A percentile compares a stretch with the other conserved stretches of the same genome.
Conservation (phyloP, 2,329 filamentous ascomycete genomes). For the Zymoseptoria ardabiliae region DNA sequence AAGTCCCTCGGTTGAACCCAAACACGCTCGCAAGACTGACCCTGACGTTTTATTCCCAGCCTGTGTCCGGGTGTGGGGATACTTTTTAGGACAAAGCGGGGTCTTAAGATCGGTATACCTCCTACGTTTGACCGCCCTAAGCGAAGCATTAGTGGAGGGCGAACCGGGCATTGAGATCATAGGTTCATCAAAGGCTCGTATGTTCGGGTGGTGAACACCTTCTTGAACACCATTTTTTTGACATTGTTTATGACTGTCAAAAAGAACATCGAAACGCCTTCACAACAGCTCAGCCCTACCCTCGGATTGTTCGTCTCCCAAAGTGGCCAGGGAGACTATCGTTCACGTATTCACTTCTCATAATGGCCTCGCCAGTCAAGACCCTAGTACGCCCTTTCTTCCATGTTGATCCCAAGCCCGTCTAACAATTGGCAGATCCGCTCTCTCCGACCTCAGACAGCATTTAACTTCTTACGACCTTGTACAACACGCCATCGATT, state of each 20-base stretch:
- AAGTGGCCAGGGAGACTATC: neutral
- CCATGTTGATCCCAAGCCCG: neutral
- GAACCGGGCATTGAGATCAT: neutral
- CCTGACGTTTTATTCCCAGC: neutral
- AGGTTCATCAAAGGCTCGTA: neutral
- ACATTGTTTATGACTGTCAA: neutral
- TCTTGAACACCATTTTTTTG: neutral
- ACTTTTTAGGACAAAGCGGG: neutral
- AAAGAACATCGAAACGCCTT: neutral
- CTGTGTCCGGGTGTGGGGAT: neutral
- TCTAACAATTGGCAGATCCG: neutral
- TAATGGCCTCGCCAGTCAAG: neutral
- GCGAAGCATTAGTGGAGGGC: neutral
- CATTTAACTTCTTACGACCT: neutral
- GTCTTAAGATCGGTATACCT: neutral
- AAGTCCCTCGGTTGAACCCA: neutral
- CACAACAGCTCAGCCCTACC: neutral
- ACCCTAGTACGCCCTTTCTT: neutral
- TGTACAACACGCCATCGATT: neutral
- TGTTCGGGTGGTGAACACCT: neutral
- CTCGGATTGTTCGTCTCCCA: neutral
- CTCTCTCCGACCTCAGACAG: neutral
- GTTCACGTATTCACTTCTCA: neutral
- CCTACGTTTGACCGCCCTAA: too few species aligned
- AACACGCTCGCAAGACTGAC: neutral